Conservation (phyloP, 1,284 basidiomycete genomes). For the Mycena citricolor region DNA sequence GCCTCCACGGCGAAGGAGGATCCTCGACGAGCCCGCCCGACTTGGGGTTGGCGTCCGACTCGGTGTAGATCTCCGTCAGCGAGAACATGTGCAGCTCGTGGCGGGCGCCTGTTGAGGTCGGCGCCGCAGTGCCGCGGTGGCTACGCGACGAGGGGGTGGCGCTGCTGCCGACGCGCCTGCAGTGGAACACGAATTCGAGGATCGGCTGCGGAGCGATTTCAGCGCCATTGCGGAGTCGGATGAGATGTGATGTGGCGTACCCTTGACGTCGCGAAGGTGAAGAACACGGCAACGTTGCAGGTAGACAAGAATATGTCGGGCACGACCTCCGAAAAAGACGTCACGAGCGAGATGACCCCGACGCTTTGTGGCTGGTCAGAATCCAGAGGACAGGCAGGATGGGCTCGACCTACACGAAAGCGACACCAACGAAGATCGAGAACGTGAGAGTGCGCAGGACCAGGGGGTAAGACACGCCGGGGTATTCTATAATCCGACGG, state of each 20-base stretch:
- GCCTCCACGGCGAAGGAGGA: too few species aligned
- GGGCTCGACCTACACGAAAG: constrained; percentile 11
- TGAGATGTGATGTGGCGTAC: constrained; percentile 2
- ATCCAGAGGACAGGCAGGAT: not conserved
- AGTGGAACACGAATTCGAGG: constrained; percentile 12
- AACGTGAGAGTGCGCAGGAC: constrained; percentile 13
- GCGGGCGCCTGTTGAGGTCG: too few species aligned
- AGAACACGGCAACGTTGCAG: constrained; percentile 16
- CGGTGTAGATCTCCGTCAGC: too few species aligned
- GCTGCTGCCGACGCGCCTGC: not conserved
- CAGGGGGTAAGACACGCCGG: constrained; percentile 15
- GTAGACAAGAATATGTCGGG: constrained; percentile 14
- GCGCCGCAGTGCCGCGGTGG: too few species aligned
- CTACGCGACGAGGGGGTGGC: too few species aligned
- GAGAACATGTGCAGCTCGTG: too few species aligned
- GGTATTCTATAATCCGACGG: constrained; percentile 12
- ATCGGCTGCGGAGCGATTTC: constrained; percentile 1
- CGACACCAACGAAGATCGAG: constrained; percentile 12
- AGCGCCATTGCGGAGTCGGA: too few species aligned
- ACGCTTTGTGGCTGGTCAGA: constrained; percentile 1
- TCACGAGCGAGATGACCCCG: constrained; percentile 10
- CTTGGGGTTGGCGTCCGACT: too few species aligned
- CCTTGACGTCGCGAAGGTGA: constrained; percentile 15
- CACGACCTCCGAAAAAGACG: constrained; percentile 6
- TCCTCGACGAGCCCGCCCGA: too few species aligned